A percentile compares a stretch with the other conserved stretches of the same genome.
Conservation (phyloP, 129 eudicot genomes). For the Chrysanthemum lavandulifolium region DNA sequence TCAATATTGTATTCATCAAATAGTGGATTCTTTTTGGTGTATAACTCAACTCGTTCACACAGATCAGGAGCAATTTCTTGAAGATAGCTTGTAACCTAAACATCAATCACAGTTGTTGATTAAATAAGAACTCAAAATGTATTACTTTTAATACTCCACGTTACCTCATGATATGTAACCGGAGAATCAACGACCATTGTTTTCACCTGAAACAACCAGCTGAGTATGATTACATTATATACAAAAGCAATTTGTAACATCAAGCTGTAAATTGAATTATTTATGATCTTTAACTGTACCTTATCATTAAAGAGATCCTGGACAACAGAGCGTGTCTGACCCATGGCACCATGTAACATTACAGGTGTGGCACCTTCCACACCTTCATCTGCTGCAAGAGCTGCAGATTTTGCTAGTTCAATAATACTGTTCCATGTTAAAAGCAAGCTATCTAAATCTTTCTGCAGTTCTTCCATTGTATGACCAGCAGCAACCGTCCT, state of each 20-base stretch:
- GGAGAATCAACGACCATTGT: constrained; percentile 89
- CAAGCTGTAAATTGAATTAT: not conserved
- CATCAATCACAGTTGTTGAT: not conserved
- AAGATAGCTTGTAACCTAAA: constrained; percentile 90
- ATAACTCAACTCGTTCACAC: constrained; percentile 82
- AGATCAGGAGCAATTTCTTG: constrained; percentile 90
- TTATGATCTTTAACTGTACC: constrained; percentile 24
- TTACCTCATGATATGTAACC: constrained; percentile 90
- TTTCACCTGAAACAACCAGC: constrained; percentile 50
- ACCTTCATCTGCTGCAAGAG: constrained; percentile 84
- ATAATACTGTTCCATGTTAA: constrained; percentile 68
- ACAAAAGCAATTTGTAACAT: not conserved
- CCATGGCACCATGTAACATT: constrained; percentile 71
- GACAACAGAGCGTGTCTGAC: constrained; percentile 67
- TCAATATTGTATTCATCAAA: constrained; percentile 90
- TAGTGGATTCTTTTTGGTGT: constrained; percentile 74
- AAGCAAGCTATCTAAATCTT: constrained; percentile 76
- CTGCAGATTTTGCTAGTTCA: constrained; percentile 74
- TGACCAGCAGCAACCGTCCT: constrained; percentile 86
- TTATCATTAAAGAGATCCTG: constrained; percentile 73
- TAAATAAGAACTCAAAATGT: not conserved
- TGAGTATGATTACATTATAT: constrained; percentile 6
- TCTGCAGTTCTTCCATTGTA: constrained; percentile 67
- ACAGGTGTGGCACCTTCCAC: constrained; percentile 69
- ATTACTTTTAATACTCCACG: not conserved